Evolutionary conservation across 2,329 filamentous ascomycete genomes (phyloP).

Genomic region (Didymella keratinophila): DNA sequence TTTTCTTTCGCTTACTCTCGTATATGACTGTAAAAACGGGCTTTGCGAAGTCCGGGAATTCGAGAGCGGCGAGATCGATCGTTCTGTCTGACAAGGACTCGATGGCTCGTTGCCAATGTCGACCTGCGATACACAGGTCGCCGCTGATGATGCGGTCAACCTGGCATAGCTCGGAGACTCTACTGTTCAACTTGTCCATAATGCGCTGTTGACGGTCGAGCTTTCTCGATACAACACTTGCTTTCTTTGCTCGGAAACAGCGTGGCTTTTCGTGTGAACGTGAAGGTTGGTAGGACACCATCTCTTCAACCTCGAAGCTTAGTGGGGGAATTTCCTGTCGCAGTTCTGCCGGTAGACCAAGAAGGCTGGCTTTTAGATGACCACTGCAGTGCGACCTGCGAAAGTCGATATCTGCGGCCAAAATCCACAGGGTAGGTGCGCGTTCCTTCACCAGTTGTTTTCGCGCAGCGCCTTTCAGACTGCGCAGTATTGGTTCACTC

Average conservation of each 20-base stretch:
- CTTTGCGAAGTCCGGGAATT: background rate
- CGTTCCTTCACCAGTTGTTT: background rate
- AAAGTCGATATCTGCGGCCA: background rate
- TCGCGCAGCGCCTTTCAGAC: background rate
- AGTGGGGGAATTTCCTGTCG: background rate
- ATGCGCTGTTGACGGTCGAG: background rate
- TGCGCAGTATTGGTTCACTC: background rate
- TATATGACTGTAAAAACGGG: background rate
- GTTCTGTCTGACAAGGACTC: background rate
- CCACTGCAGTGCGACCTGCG: background rate
- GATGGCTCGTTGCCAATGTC: background rate
- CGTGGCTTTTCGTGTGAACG: background rate
- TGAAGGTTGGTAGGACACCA: background rate
- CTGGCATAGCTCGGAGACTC: background rate
- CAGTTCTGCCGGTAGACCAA: background rate
- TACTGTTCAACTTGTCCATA: background rate
- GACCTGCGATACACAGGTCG: background rate
- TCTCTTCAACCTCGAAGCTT: background rate
- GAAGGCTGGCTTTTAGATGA: background rate
- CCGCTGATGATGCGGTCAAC: background rate
- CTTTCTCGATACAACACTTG: background rate
- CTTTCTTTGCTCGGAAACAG: background rate
- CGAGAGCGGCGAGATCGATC: background rate
- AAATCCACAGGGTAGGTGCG: slow-evolving; percentile 1
- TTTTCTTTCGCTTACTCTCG: background rate